Base-by-base conservation (phyloP, 805 yeast genomes). In the Torulaspora quercuum region DNA sequence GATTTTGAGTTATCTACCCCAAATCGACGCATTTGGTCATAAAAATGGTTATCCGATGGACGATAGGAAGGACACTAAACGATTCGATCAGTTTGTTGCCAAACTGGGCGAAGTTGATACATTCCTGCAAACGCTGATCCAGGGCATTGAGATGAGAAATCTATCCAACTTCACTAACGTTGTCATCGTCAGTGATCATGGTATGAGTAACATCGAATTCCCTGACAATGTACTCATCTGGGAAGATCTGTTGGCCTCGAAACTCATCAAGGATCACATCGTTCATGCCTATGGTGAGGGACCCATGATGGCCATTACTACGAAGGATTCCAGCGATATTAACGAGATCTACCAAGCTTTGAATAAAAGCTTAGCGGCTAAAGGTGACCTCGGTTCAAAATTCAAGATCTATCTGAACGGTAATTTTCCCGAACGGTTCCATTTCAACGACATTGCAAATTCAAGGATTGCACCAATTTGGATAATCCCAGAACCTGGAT, bases 161-260 rank as follows among this genome's bases (percentile, higher is more conserved):
- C 62, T 87, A 41, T 62, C 72, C 0, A 69, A 77, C 14, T 69
- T 86, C 26, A 83, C 82, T 12, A 89, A 90, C 55, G 61, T 89
- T 13, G 62, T 90, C 0, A 64, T 89, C 27, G 82, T 89, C 3
- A 84, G 95, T 29, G 96, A 89, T 58, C 96, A 88, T 57, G 96
- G 96, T 7, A 88, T 87, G 95, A 81, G 94, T 0, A 90, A 95
- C 5, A 82, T 95, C 1, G 72, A 85, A 1, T 73, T 43, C 19
- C 40, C 46, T 6, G 41, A 78, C 45, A 75, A 78, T 42, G 57
- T 85, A 7, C 63, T 88, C 1, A 76, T 76, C 44, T 59, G 89
- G 42, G 95, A 87, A 56, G 92, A 87, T 45, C 43, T 85, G 11
- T 61, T 86, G 7, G 78, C 77, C 49, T 42, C 72, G 42, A 50